Conservation (phyloP, 2,329 filamentous ascomycete genomes). For the Falciphora oryzae region DNA sequence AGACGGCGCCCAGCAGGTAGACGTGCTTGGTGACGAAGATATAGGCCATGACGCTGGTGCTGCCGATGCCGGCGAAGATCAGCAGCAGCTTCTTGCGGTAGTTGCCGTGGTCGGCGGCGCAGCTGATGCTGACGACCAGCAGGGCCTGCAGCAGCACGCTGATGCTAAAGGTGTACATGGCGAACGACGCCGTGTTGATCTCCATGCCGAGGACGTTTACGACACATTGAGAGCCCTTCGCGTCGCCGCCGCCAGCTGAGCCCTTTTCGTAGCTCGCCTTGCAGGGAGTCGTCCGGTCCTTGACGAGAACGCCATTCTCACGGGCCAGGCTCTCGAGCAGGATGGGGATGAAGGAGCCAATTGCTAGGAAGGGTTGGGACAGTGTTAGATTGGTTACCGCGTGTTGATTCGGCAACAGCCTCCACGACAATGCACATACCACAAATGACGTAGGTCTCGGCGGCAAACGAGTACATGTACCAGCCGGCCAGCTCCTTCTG, state of each 20-base stretch:
- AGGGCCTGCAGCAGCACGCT: slow-evolving; percentile 86
- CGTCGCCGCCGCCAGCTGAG: slow-evolving; percentile 24
- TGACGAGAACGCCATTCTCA: slow-evolving; percentile 82
- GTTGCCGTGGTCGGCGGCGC: slow-evolving; percentile 87
- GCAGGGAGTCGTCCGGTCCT: slow-evolving; percentile 72
- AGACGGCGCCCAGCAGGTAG: slow-evolving; percentile 74
- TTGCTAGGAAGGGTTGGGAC: slow-evolving; percentile 10
- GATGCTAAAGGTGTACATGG: slow-evolving; percentile 94
- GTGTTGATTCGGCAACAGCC: neutral
- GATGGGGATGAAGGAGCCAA: slow-evolving; percentile 88
- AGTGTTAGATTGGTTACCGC: neutral
- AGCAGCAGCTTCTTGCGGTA: slow-evolving; percentile 86
- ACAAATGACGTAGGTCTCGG: slow-evolving; percentile 94
- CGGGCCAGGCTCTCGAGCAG: slow-evolving; percentile 88
- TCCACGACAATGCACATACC: slow-evolving; percentile 54
- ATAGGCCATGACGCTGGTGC: slow-evolving; percentile 81
- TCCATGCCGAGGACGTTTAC: slow-evolving; percentile 75
- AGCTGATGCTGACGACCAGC: slow-evolving; percentile 92
- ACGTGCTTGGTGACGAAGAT: slow-evolving; percentile 68
- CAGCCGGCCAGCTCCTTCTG: slow-evolving; percentile 83
- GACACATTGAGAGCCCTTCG: slow-evolving; percentile 63
- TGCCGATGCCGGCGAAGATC: slow-evolving; percentile 76
- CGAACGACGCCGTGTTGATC: slow-evolving; percentile 94
- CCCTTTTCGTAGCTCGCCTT: slow-evolving; percentile 52
- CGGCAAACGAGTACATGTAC: slow-evolving; percentile 95